Evolutionary conservation across 129 eudicot species (phyloP), one percentile per base, ranked within the genome.

Genomic region (Solidago caesia): DNA sequence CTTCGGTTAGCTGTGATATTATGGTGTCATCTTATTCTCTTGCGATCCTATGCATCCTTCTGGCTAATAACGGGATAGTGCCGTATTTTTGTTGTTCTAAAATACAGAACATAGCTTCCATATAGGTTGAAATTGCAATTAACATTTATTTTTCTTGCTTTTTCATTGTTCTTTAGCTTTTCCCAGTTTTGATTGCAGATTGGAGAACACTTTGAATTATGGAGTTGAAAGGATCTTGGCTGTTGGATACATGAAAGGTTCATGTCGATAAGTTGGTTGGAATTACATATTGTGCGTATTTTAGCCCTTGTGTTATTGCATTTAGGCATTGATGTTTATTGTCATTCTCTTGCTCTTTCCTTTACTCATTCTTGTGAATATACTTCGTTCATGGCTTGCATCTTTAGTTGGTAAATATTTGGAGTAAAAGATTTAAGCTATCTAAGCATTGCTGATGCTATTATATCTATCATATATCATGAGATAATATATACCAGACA

Each of bases 201-300:
- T 92, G 42, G 97, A 92, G 82, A 92, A 89, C 80, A 92, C 97
- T 60, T 74, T 92, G 68, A 87, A 92, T 64, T 87, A 92, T 76
- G 93, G 91, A 46, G 93, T 89, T 75, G 97, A 87, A 87, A 85
- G 97, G 83, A 93, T 87, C 27, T 92, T 96, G 97, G 91, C 96
- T 59, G 74, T 92, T 80, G 97, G 89, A 44, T 87, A 80, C 84
- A 85, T 89, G 82, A 92, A 85, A 85, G 85, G 96, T 63, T 92
- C 97, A 45, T 81, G 97, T 26, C 73, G 93, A 96, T 92, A 76
- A 75, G 86, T 80, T 57, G 44, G 6, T 69, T 45, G 4, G 33
- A 75, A n/a, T 27, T 70, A 46, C 46, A 52, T 29, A 62, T 62
- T 49, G 29, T 44, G 56, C 47, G 6, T 62, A 13, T 8, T 57